Evolutionary conservation across 1,139 yeast genomes (phyloP).

Genomic region (Hyphopichia khmerensis): DNA sequence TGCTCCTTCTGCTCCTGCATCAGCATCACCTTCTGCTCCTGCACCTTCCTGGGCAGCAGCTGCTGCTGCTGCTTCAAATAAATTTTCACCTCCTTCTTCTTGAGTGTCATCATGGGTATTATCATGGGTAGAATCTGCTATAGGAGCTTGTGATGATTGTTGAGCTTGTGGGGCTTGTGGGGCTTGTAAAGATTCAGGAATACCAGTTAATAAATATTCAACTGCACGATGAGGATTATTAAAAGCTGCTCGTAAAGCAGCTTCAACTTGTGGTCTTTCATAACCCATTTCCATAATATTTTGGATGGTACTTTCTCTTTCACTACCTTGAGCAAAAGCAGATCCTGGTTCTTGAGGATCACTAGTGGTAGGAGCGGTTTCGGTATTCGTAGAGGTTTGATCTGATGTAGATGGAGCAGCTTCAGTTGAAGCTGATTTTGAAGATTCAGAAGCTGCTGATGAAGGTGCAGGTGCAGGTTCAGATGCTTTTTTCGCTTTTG

Average conservation of each 20-base stretch:
- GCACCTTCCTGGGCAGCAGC: slow-evolving; percentile 37
- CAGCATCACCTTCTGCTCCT: slow-evolving; percentile 27
- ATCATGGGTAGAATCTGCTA: slow-evolving; percentile 16
- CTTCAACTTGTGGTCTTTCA: slow-evolving; percentile 81
- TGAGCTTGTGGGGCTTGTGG: slow-evolving; percentile 23
- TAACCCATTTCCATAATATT: slow-evolving; percentile 97
- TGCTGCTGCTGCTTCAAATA: slow-evolving; percentile 72
- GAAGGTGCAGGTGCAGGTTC: slow-evolving; percentile 13
- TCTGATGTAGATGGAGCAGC: slow-evolving; percentile 7
- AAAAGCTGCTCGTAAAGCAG: slow-evolving; percentile 92
- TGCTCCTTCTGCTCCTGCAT: slow-evolving; percentile 19
- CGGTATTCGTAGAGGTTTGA: slow-evolving; percentile 11
- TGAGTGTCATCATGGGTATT: slow-evolving; percentile 23
- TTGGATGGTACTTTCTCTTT: slow-evolving; percentile 66
- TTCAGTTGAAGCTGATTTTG: slow-evolving; percentile 6
- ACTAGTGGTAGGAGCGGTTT: slow-evolving; percentile 16
- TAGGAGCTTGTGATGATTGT: slow-evolving; percentile 21
- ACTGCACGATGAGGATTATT: slow-evolving; percentile 98
- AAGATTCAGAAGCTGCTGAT: slow-evolving; percentile 23
- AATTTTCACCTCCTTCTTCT: slow-evolving; percentile 44
- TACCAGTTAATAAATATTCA: slow-evolving; percentile 86
- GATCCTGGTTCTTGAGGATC: slow-evolving; percentile 33
- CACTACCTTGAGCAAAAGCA: slow-evolving; percentile 61
- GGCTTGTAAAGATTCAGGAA: slow-evolving; percentile 64
- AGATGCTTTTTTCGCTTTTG: slow-evolving; percentile 46